Conservation (phyloP, 495 filamentous ascomycete genomes). For the Xylaria scruposa region DNA sequence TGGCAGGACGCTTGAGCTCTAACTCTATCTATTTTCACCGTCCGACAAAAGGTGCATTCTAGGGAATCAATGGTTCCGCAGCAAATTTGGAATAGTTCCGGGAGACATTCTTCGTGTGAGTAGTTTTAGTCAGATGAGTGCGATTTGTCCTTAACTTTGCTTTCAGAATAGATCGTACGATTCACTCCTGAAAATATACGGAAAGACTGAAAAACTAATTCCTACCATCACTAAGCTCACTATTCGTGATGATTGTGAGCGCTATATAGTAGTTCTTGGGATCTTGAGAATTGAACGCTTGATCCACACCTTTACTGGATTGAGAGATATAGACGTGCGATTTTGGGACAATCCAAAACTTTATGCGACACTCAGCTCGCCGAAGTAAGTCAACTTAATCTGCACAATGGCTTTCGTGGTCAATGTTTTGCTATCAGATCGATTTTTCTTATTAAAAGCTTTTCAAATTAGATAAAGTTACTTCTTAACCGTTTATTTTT, state of each 20-base stretch:
- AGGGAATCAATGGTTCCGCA: background rate
- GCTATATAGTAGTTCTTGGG: background rate
- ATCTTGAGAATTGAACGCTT: background rate
- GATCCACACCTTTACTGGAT: background rate
- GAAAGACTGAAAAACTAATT: background rate
- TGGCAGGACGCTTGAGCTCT: conserved; percentile 13
- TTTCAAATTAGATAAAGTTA: no score
- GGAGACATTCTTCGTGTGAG: conserved; percentile 15
- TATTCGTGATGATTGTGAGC: conserved; percentile 14
- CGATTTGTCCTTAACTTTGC: background rate
- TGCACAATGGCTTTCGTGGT: background rate
- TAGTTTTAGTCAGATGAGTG: background rate
- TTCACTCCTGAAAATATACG: background rate
- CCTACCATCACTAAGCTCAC: conserved; percentile 21
- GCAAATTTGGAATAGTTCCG: background rate
- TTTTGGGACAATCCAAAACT: background rate
- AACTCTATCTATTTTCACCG: conserved; percentile 4
- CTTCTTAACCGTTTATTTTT: no score
- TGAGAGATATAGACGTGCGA: conserved; percentile 10
- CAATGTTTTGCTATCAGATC: background rate
- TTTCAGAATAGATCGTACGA: conserved; percentile 14
- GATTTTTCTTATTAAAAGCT: no score
- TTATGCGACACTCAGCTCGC: background rate
- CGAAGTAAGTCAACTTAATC: conserved; percentile 2
- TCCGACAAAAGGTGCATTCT: background rate